phyloP scores from a whole-genome alignment of 176 grass and related monocot genomes.

The Bromus sterilis region DNA sequence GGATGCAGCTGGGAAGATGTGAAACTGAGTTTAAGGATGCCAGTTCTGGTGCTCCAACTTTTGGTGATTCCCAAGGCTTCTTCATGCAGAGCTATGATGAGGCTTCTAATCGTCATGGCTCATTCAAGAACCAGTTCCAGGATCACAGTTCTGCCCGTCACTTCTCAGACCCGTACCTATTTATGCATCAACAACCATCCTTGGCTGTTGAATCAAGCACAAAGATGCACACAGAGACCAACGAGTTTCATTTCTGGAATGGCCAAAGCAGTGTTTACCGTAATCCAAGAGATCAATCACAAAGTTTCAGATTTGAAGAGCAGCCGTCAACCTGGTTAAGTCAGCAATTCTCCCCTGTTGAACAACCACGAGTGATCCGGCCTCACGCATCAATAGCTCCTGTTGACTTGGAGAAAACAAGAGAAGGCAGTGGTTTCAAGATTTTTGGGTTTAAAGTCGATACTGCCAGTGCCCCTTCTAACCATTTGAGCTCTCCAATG shows the following conservation, averaged over 20 bases:
- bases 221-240: constrained; percentile 15
- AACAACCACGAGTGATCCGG: constrained; percentile 43
- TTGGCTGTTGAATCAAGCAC: constrained; percentile 39
- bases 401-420: constrained; percentile 53
- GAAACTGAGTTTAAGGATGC: constrained; percentile 47
- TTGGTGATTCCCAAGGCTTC: constrained; percentile 34
- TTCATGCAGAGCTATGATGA: constrained; percentile 56
- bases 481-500: constrained; percentile 44
- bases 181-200: constrained; percentile 24
- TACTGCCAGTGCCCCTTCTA: constrained; percentile 29
- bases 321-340: constrained; percentile 51
- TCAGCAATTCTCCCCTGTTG: constrained; percentile 24
- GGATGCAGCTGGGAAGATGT: constrained; percentile 51
- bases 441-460: constrained; percentile 89
- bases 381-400: constrained; percentile 53
- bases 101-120: constrained; percentile 14
- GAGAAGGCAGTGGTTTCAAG: constrained; percentile 66
- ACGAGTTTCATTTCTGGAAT: constrained; percentile 32
- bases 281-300: constrained; percentile 32
- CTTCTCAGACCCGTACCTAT: constrained; percentile 39
- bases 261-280: constrained; percentile 28
- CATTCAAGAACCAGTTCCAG: constrained; percentile 42
- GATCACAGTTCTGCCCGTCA: constrained; percentile 35
- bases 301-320: constrained; percentile 38
- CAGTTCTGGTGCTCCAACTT: constrained; percentile 17